These are phyloP conservation scores for Vaccinium darrowii DNA, from an alignment of 148 eudicot species.

Conservation along the genomic window DNA sequence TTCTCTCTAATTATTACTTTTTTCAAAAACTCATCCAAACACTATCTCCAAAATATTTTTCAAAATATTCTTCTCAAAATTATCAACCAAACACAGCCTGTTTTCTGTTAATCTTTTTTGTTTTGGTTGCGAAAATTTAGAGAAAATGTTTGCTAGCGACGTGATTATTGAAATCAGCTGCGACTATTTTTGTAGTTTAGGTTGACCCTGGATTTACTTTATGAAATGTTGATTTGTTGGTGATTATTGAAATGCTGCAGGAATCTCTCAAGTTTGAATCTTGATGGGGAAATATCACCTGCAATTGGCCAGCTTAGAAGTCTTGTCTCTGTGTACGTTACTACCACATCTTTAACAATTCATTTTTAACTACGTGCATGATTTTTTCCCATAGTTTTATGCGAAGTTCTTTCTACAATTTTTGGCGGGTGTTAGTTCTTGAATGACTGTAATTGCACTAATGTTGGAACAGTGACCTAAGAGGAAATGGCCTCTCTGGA, in stretches of 20 bases:
- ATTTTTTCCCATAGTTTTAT: background rate
- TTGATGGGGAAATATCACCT: slow-evolving; percentile 94
- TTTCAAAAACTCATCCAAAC: too few relatives aligned
- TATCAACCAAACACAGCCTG: too few relatives aligned
- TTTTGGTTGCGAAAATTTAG: background rate
- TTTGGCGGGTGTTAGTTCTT: background rate
- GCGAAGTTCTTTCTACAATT: background rate
- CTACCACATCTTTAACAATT: background rate
- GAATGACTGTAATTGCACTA: background rate
- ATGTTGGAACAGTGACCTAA: slow-evolving; percentile 62
- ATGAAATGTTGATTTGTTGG: slow-evolving; percentile 24
- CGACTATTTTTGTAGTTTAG: background rate
- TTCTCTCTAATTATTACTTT: too few relatives aligned
- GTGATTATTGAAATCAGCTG: background rate
- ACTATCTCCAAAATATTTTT: too few relatives aligned
- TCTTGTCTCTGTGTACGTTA: slow-evolving; percentile 65
- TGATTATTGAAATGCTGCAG: slow-evolving; percentile 36
- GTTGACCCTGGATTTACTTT: background rate
- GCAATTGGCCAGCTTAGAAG: slow-evolving; percentile 77
- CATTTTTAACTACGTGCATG: background rate
- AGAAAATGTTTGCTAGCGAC: too few relatives aligned
- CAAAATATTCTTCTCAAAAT: too few relatives aligned
- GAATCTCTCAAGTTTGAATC: slow-evolving; percentile 87
- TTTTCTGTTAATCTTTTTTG: background rate
- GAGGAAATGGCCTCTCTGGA: slow-evolving; percentile 76